Conservation (phyloP, 192 early-diverging fungal genomes). For the Rhizophagus sp. region DNA sequence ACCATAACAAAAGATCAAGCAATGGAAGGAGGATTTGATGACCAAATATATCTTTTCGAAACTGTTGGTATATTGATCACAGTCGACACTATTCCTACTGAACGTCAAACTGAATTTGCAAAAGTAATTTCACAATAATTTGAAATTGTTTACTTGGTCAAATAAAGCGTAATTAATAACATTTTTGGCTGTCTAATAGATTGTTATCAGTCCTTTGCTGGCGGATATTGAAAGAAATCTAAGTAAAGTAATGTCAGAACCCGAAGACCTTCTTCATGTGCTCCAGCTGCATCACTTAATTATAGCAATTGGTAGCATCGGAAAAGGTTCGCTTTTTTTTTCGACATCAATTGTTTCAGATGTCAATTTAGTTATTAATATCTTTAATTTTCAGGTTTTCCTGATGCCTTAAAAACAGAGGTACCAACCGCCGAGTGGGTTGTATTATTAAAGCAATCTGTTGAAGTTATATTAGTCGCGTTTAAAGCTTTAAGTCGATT, state of each 20-base stretch:
- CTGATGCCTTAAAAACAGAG: conserved; percentile 46
- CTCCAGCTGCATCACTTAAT: conserved; percentile 82
- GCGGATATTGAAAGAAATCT: conserved; percentile 73
- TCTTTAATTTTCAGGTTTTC: conserved; percentile 48
- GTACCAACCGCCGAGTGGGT: conserved; percentile 55
- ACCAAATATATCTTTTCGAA: conserved; percentile 90
- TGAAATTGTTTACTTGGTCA: not conserved
- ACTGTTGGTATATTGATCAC: conserved; percentile 91
- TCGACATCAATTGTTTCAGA: not conserved
- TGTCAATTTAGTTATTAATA: not conserved
- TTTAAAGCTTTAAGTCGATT: conserved; percentile 63
- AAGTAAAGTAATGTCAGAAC: conserved; percentile 60
- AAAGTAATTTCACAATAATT: conserved; percentile 12
- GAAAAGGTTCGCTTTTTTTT: conserved; percentile 70
- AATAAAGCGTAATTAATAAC: not conserved
- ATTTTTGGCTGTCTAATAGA: conserved; percentile 45
- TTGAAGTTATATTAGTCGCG: conserved; percentile 72
- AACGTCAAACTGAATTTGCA: conserved; percentile 68
- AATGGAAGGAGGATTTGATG: conserved; percentile 66
- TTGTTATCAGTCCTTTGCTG: conserved; percentile 77
- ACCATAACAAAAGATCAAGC: conserved; percentile 50
- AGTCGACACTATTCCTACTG: conserved; percentile 62
- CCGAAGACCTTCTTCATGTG: conserved; percentile 67
- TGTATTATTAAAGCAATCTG: conserved; percentile 76
- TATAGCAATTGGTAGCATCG: conserved; percentile 79